Evolutionary conservation across 371 early-diverging fungal genomes (phyloP).

Genomic region (Syncephalis plumigaleata): DNA sequence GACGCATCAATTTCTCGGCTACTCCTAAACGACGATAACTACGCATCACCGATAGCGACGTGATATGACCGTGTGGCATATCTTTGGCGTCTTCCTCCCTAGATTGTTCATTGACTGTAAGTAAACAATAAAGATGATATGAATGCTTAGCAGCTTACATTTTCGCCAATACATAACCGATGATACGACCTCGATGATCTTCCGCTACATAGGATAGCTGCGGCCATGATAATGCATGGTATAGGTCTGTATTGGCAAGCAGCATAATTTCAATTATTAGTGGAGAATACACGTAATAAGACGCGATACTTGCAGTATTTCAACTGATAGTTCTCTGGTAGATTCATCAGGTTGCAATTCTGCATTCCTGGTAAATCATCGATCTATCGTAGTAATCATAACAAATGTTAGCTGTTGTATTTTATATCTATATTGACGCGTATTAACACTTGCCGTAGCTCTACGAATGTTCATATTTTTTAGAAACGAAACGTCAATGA

Average conservation of each 20-base stretch:
- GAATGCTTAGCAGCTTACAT: conserved; percentile 37
- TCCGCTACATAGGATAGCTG: conserved; percentile 91
- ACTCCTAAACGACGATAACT: conserved; percentile 88
- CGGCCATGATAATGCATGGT: conserved; percentile 92
- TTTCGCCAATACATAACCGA: conserved; percentile 94
- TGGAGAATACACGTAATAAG: neutral
- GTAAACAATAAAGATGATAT: neutral
- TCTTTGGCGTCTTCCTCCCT: conserved; percentile 75
- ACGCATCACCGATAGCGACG: conserved; percentile 88
- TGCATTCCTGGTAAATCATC: conserved; percentile 77
- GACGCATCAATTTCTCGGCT: conserved; percentile 88
- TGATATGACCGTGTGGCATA: conserved; percentile 88
- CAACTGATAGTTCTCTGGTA: conserved; percentile 98
- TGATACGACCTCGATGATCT: conserved; percentile 74
- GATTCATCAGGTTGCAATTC: conserved; percentile 86
- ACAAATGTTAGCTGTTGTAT: too few species aligned
- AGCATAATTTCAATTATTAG: neutral
- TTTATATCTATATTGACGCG: too few species aligned
- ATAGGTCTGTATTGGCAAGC: conserved; percentile 44
- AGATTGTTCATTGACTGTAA: neutral
- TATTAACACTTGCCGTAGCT: neutral
- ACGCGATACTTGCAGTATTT: conserved; percentile 65
- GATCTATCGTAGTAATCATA: conserved; percentile 32
- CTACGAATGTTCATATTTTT: too few species aligned
- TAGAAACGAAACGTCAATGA: too few species aligned